These are phyloP conservation scores for Dendrobium officinale DNA, from an alignment of 106 monocot genomes.

Conservation along the genomic window DNA sequence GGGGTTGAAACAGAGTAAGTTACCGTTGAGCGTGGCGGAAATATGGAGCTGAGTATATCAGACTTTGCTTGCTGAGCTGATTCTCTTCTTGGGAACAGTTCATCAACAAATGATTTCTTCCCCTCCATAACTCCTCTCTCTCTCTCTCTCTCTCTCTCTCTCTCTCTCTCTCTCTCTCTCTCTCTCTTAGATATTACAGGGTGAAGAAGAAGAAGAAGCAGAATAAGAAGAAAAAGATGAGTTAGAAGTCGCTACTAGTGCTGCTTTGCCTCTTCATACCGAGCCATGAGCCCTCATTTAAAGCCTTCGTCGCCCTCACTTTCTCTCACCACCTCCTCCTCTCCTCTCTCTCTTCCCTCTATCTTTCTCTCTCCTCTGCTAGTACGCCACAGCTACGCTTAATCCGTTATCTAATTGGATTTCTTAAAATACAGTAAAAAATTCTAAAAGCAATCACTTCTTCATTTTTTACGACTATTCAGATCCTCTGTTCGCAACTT, in stretches of 20 bases:
- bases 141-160: not conserved
- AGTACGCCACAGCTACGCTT: not conserved
- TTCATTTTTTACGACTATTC: not conserved
- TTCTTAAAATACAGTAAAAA: not conserved
- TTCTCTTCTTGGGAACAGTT: conserved; percentile 7
- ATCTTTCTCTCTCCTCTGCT: conserved; percentile 1
- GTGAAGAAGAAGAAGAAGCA: not conserved
- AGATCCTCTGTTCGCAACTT: not conserved
- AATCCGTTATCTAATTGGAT: conserved; percentile 1
- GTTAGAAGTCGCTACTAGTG: not conserved
- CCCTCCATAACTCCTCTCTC: conserved; percentile 6
- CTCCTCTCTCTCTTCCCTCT: not conserved
- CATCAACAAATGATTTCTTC: conserved; percentile 8
- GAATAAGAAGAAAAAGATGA: not conserved
- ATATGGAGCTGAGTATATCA: conserved; percentile 11
- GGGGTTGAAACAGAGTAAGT: not conserved
- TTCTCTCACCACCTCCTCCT: not conserved
- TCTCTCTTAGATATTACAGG: not conserved
- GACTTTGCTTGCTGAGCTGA: not conserved
- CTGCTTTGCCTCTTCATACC: not conserved
- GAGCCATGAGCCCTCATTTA: conserved; percentile 5
- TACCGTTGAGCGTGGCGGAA: not conserved
- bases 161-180: not conserved
- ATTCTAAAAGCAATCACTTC: not conserved
- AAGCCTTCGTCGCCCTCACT: not conserved